A percentile compares a stretch with the other conserved stretches of the same genome.
phyloP scores from a whole-genome alignment of 257 asterid species.

The Solanum chiquidenum region DNA sequence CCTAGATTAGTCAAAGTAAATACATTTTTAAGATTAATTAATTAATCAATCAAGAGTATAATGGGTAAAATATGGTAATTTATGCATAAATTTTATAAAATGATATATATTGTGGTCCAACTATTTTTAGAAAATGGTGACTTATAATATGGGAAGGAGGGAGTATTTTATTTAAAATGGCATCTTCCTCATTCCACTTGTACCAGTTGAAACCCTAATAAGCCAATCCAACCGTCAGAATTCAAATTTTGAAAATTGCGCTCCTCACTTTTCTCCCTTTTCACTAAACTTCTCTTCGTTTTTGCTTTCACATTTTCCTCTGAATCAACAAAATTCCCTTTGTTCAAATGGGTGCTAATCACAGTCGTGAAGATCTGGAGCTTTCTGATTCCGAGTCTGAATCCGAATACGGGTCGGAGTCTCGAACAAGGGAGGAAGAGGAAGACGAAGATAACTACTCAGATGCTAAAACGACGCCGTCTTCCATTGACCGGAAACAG shows the following conservation, averaged over 20 bases:
- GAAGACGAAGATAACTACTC: slow-evolving; percentile 29
- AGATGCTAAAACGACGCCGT: slow-evolving; percentile 43
- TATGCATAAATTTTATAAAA: too few relatives aligned
- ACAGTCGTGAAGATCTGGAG: slow-evolving; percentile 64
- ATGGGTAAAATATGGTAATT: too few relatives aligned
- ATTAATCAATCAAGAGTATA: too few relatives aligned
- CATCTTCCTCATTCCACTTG: not conserved
- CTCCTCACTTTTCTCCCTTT: slow-evolving; percentile 15
- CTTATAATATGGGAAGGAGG: too few relatives aligned
- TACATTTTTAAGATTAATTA: too few relatives aligned
- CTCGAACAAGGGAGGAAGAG: slow-evolving; percentile 18
- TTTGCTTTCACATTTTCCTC: not conserved
- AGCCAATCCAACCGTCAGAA: not conserved
- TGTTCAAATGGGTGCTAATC: slow-evolving; percentile 64
- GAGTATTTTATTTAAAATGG: not conserved
- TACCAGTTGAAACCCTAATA: not conserved
- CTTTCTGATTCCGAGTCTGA: slow-evolving; percentile 75
- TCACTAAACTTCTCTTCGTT: not conserved
- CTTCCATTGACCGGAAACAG: slow-evolving; percentile 28
- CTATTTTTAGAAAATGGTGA: too few relatives aligned
- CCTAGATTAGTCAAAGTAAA: too few relatives aligned
- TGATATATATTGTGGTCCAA: too few relatives aligned
- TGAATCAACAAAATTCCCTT: not conserved
- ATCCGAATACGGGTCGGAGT: slow-evolving; percentile 31
- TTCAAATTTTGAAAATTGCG: slow-evolving; percentile 44